Percentiles rank a stretch among this genome's conserved stretches.
These are phyloP conservation scores for Botryotinia globosa DNA, from an alignment of 2,329 filamentous ascomycete genomes.

Conservation along the genomic window DNA sequence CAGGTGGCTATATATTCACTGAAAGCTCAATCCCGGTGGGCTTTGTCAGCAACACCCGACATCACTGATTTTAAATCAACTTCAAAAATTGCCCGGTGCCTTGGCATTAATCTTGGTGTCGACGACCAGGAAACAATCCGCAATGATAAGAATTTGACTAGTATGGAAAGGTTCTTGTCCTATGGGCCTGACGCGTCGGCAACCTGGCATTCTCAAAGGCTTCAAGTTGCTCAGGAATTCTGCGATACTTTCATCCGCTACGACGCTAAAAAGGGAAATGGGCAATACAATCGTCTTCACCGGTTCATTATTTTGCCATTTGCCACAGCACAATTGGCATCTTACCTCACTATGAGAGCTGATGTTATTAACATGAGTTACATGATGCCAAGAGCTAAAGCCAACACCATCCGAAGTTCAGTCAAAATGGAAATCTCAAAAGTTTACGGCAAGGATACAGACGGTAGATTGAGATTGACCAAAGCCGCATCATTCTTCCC, in stretches of 20 bases:
- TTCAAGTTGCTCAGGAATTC: conserved; percentile 5
- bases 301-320: neutral
- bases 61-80: neutral
- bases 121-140: neutral
- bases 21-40: conserved; percentile 4
- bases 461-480: neutral
- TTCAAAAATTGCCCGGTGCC: neutral
- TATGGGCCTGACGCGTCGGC: conserved; percentile 7
- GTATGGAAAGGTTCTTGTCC: neutral
- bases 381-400: neutral
- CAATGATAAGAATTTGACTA: conserved; percentile 7
- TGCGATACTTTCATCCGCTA: neutral
- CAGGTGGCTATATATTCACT: neutral
- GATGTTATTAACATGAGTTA: neutral
- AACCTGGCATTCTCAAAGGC: neutral
- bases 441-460: neutral
- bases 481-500: neutral
- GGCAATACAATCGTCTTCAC: neutral
- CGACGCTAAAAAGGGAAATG: neutral
- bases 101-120: conserved; percentile 8
- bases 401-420: neutral
- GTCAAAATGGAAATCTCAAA: neutral
- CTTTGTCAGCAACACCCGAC: conserved; percentile 9
- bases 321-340: conserved; percentile 11
- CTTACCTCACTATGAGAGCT: neutral